Conservation (phyloP, 2,329 filamentous ascomycete genomes). For the Periconia sp. region DNA sequence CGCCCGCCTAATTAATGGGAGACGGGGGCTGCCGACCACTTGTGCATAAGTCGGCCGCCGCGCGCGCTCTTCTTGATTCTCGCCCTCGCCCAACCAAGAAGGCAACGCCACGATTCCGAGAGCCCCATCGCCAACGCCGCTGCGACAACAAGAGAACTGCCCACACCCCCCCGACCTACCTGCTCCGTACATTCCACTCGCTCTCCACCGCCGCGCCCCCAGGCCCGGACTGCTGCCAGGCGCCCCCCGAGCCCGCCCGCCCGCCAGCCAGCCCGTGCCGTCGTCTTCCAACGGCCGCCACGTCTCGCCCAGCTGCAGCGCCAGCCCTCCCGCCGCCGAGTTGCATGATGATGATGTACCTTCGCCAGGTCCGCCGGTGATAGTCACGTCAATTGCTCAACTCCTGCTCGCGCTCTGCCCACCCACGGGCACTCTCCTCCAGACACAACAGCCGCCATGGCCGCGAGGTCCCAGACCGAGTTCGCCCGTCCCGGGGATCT, state of each 20-base stretch:
- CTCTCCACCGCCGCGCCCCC: no score
- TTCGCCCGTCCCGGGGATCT: constrained; percentile 69
- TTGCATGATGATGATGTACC: constrained; percentile 19
- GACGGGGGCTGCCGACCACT: constrained; percentile 4
- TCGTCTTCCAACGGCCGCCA: constrained; percentile 11
- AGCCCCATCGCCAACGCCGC: constrained; percentile 1
- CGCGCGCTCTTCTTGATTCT: constrained; percentile 3
- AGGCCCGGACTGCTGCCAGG: no score
- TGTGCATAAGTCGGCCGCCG: constrained; percentile 5
- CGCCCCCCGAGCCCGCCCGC: not conserved
- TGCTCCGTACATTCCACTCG: no score
- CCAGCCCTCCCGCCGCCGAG: constrained; percentile 13
- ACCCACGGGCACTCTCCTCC: constrained; percentile 4
- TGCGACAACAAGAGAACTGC: constrained; percentile 8
- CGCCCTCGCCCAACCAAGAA: constrained; percentile 12
- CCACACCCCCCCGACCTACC: no score
- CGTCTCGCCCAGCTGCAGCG: constrained; percentile 10
- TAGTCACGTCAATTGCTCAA: constrained; percentile 17
- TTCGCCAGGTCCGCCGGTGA: constrained; percentile 20
- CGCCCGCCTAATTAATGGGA: constrained; percentile 12
- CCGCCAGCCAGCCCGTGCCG: constrained; percentile 1
- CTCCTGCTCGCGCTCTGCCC: constrained; percentile 6
- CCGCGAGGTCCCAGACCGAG: constrained; percentile 46
- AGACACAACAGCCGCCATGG: constrained; percentile 28
- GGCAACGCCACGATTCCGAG: constrained; percentile 18